phyloP scores from a whole-genome alignment of 2,329 filamentous ascomycete species.

The Bipolaris victoriae region DNA sequence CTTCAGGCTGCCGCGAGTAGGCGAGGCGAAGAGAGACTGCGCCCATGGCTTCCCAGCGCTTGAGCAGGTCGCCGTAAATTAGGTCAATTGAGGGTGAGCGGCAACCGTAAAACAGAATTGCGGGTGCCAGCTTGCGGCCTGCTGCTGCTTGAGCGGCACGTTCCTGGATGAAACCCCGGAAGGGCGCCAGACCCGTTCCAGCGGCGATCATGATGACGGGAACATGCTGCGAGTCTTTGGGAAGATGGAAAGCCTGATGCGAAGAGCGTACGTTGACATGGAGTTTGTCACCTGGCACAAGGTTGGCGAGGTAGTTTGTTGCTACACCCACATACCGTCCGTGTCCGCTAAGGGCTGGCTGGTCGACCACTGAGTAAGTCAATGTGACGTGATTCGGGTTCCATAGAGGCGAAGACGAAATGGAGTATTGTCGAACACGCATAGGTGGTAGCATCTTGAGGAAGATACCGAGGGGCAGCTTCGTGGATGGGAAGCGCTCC shows the following conservation, averaged over 20 bases:
- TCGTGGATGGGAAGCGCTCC: constrained; percentile 63
- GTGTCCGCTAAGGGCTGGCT: constrained; percentile 56
- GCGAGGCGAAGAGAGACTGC: constrained; percentile 67
- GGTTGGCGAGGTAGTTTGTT: constrained; percentile 51
- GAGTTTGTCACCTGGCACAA: constrained; percentile 50
- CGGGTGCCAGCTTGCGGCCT: constrained; percentile 62
- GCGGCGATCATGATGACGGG: constrained; percentile 52
- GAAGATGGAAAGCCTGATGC: constrained; percentile 53
- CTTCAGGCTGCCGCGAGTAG: constrained; percentile 57
- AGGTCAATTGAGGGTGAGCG: constrained; percentile 62
- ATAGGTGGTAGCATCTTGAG: constrained; percentile 76
- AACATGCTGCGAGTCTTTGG: constrained; percentile 48
- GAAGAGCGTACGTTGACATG: constrained; percentile 52
- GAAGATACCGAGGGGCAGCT: constrained; percentile 69
- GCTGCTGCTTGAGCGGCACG: constrained; percentile 51
- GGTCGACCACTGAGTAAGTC: constrained; percentile 71
- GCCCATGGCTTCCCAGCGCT: constrained; percentile 64
- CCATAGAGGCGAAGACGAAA: constrained; percentile 73
- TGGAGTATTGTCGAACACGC: constrained; percentile 79
- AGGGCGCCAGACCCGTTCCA: constrained; percentile 52
- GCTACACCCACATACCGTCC: constrained; percentile 55
- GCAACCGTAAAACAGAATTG: constrained; percentile 71
- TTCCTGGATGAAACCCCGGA: constrained; percentile 53
- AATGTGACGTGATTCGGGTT: constrained; percentile 65
- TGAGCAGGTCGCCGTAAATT: constrained; percentile 65